phyloP scores from a whole-genome alignment of 225 moss, liverwort and hornwort genomes.

The Marchantia paleacea region DNA sequence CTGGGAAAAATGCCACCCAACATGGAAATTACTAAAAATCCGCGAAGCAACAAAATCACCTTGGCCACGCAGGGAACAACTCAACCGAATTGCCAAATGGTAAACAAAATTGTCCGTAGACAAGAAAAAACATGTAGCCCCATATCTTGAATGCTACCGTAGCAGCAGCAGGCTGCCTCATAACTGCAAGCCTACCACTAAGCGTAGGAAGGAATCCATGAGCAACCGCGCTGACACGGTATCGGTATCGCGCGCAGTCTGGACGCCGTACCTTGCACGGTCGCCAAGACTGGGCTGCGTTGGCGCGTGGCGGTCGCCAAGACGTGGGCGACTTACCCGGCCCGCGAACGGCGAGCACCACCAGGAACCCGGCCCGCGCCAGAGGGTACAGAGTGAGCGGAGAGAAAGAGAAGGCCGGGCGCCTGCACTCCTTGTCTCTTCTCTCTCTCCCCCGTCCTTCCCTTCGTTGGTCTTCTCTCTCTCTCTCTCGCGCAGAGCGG shows the following conservation, averaged over 20 bases:
- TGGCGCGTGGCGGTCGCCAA: background rate
- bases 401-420: slow-evolving; percentile 18
- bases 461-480: background rate
- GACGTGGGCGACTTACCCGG: background rate
- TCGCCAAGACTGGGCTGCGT: background rate
- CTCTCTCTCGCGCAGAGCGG: background rate
- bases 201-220: background rate
- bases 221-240: background rate
- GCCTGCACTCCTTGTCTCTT: background rate
- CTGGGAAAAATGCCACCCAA: too few species aligned
- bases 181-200: too few species aligned
- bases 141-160: too few species aligned
- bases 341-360: background rate
- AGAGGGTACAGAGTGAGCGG: background rate
- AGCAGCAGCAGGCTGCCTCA: too few species aligned
- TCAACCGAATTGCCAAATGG: too few species aligned
- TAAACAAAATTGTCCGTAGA: too few species aligned
- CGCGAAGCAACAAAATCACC: too few species aligned
- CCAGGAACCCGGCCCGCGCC: background rate
- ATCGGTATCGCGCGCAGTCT: background rate
- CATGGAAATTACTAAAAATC: too few species aligned
- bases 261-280: background rate
- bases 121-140: too few species aligned
- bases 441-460: background rate
- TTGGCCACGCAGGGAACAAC: too few species aligned